Evolutionary conservation across 306 rosid genomes (phyloP).

Genomic region (Citrullus amarus): DNA sequence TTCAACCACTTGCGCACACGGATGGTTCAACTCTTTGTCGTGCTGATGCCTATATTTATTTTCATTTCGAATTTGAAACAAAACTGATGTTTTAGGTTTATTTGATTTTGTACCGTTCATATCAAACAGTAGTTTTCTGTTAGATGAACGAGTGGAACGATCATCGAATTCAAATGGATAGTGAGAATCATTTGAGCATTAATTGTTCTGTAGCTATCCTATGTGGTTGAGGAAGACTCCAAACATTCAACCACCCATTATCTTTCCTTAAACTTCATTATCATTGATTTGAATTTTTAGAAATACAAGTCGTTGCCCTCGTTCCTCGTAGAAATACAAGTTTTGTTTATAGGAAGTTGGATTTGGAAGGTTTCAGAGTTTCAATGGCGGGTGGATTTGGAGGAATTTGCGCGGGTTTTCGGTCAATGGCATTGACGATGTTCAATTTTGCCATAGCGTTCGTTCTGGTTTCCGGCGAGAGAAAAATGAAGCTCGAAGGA

Average conservation of each 20-base stretch:
- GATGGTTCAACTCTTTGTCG: background rate
- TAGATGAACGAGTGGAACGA: background rate
- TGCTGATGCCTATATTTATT: background rate
- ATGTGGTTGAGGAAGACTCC: background rate
- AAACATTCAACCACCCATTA: background rate
- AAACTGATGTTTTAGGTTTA: background rate
- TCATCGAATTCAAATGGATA: background rate
- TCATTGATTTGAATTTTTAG: background rate
- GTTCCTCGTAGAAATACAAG: background rate
- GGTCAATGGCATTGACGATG: conserved; percentile 30
- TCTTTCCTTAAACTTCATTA: background rate
- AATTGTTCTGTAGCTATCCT: background rate
- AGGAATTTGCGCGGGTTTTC: conserved; percentile 24
- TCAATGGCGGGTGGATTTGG: conserved; percentile 21
- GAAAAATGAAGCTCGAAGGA: conserved; percentile 31
- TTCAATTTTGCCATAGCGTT: conserved; percentile 23
- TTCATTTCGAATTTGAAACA: background rate
- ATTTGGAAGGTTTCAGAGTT: background rate
- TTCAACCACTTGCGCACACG: background rate
- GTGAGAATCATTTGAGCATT: background rate
- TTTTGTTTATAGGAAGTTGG: no score
- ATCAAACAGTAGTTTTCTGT: background rate
- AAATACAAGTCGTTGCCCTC: background rate
- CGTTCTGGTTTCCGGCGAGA: conserved; percentile 48
- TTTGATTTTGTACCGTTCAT: background rate